phyloP scores from a whole-genome alignment of 768 basidiomycete genomes.

The Kwoniella dejecticola region DNA sequence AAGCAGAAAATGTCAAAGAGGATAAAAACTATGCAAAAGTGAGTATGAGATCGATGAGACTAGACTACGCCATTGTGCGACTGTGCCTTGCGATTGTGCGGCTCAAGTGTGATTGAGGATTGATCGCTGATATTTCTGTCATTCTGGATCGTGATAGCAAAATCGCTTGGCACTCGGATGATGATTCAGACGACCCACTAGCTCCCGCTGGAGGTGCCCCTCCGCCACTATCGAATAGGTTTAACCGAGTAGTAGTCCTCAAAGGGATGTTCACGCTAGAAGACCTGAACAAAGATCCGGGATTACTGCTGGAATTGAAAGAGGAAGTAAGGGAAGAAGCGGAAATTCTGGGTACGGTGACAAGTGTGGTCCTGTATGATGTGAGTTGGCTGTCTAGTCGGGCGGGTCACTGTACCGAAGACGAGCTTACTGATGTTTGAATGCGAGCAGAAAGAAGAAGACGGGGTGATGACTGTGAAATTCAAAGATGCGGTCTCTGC shows the following conservation, averaged over 20 bases:
- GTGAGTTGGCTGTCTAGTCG: constrained; percentile 60
- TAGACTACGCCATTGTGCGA: too few species aligned
- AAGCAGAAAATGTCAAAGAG: constrained; percentile 53
- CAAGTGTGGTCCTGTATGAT: constrained; percentile 92
- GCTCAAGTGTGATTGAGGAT: too few species aligned
- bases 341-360: constrained; percentile 85
- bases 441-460: constrained; percentile 73
- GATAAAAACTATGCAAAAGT: constrained; percentile 61
- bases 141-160: constrained; percentile 63
- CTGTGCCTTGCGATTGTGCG: too few species aligned
- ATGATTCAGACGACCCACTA: constrained; percentile 69
- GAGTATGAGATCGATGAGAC: constrained; percentile 42
- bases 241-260: constrained; percentile 72
- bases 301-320: constrained; percentile 85
- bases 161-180: constrained; percentile 91
- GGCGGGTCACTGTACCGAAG: too few species aligned
- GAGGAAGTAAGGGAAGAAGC: constrained; percentile 96
- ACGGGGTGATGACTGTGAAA: constrained; percentile 94
- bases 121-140: too few species aligned
- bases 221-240: constrained; percentile 62
- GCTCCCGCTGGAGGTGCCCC: constrained; percentile 42
- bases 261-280: constrained; percentile 91
- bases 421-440: constrained; percentile 6
- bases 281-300: constrained; percentile 80
- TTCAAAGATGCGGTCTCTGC: constrained; percentile 91